These are phyloP conservation scores for Lizonia empirigonia DNA, from an alignment of 2,329 filamentous ascomycete genomes.

Conservation along the genomic window DNA sequence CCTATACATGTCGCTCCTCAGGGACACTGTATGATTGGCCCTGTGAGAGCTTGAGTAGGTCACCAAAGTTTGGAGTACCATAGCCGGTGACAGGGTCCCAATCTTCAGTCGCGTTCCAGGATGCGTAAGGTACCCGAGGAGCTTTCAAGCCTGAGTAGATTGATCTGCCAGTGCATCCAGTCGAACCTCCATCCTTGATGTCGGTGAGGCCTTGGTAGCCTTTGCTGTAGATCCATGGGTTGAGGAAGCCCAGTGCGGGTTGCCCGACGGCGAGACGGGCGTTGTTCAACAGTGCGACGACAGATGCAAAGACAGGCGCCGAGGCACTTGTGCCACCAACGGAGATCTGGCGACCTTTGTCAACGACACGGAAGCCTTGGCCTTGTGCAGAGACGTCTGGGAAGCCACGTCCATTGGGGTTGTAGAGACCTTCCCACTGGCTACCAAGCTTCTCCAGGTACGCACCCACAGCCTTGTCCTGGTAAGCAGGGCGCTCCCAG, in stretches of 20 bases:
- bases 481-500: conserved; percentile 51
- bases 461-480: conserved; percentile 46
- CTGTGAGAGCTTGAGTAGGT: conserved; percentile 38
- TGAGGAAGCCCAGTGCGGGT: conserved; percentile 47
- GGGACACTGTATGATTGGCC: conserved; percentile 21
- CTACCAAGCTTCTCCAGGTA: conserved; percentile 51
- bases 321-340: conserved; percentile 49
- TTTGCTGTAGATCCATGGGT: conserved; percentile 51
- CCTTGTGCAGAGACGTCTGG: conserved; percentile 54
- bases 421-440: conserved; percentile 51
- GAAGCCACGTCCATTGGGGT: conserved; percentile 51
- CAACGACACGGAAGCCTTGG: conserved; percentile 42
- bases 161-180: conserved; percentile 51
- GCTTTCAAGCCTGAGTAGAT: conserved; percentile 48
- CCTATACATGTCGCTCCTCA: neutral
- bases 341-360: conserved; percentile 38
- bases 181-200: conserved; percentile 55
- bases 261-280: conserved; percentile 44
- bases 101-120: conserved; percentile 58
- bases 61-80: conserved; percentile 46
- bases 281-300: conserved; percentile 48
- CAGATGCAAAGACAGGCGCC: conserved; percentile 47
- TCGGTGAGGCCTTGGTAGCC: conserved; percentile 55
- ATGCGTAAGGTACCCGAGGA: conserved; percentile 52
- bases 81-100: conserved; percentile 59